Base-by-base conservation (phyloP, 2,329 filamentous ascomycete genomes). In the Fusarium mundagurra region DNA sequence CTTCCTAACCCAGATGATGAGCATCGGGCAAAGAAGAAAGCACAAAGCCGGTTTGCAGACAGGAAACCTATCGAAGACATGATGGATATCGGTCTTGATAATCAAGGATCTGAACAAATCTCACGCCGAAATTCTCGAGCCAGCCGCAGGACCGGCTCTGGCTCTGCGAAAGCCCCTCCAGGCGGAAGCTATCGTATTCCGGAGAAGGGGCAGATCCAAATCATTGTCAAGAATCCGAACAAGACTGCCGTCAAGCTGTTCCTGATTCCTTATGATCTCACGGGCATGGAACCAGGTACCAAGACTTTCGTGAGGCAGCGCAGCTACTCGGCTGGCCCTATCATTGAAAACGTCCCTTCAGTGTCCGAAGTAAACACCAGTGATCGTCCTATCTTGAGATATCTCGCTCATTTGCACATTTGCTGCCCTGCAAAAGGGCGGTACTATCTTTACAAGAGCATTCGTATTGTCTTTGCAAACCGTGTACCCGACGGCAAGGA, bases 171-270 rank as follows among this genome's bases (percentile, higher is more conserved):
- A 59, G 90, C 92, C 22, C 94, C 95, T 1, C 93, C 94, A 0
- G 94, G 95, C 13, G 96, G 96, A 41, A 94, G 93, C 79, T 99
- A 98, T 81, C 92, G 96, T 48, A 98, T 99, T 61, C 96, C 96
- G 1, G 92, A 96, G 79, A 93, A 95, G 81, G 96, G 96, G 0
- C 96, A 98, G 82, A 86, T 99, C 20, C 96, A 99, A 78, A 97
- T 99, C 73, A 92, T 99, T 71, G 94, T 99, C 81, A 98, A 98
- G 82, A 99, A 98, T 78, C 96, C 95, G 22, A 98, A 98, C 84
- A 98, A 98, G 81, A 98, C 96, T 8, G 96, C 96, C 3, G 96
- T 98, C 62, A 98, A 99, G 82, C 86, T 99, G 1, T 98, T 98
- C 77, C 87, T 98, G 31, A 91, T 99, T 6, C 96, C 96, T 0